A percentile compares a stretch with the other conserved stretches of the same genome.
phyloP scores from a whole-genome alignment of 768 basidiomycete genomes.

The Tulasnella sp. region DNA sequence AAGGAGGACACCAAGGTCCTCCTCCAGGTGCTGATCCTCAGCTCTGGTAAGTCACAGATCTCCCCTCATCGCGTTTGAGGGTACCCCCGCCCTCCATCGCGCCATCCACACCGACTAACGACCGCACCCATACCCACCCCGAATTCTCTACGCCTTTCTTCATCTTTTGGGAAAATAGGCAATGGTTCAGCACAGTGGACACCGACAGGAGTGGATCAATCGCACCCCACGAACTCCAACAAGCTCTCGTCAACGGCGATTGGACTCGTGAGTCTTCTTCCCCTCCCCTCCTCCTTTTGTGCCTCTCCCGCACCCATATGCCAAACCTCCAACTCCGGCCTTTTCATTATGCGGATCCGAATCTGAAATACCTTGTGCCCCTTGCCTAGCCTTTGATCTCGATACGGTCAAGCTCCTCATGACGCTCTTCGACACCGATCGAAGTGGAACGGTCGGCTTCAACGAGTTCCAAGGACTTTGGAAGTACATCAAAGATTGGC shows the following conservation, averaged over 20 bases:
- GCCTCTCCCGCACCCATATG: background rate
- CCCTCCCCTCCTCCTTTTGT: background rate
- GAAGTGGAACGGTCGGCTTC: constrained; percentile 69
- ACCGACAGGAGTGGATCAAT: constrained; percentile 8
- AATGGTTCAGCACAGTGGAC: constrained; percentile 15
- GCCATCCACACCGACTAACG: background rate
- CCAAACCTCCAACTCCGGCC: background rate
- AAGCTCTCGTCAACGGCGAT: constrained; percentile 48
- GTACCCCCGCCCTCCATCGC: background rate
- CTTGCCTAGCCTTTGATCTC: constrained; percentile 55
- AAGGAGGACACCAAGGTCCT: background rate
- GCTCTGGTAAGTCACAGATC: constrained; percentile 11
- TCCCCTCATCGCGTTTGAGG: background rate
- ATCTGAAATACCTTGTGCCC: background rate
- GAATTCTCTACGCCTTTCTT: background rate
- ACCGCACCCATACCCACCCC: background rate
- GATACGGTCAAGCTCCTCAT: constrained; percentile 81
- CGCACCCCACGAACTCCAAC: constrained; percentile 19
- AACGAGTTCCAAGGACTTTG: constrained; percentile 33
- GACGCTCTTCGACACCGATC: constrained; percentile 68
- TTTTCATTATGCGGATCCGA: background rate
- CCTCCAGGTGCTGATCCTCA: constrained; percentile 16
- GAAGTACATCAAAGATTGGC: constrained; percentile 17
- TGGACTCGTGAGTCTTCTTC: constrained; percentile 52
- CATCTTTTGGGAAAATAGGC: background rate